These are phyloP conservation scores for Penicillium flavigenum DNA, from an alignment of 495 filamentous ascomycete genomes.

Conservation along the genomic window DNA sequence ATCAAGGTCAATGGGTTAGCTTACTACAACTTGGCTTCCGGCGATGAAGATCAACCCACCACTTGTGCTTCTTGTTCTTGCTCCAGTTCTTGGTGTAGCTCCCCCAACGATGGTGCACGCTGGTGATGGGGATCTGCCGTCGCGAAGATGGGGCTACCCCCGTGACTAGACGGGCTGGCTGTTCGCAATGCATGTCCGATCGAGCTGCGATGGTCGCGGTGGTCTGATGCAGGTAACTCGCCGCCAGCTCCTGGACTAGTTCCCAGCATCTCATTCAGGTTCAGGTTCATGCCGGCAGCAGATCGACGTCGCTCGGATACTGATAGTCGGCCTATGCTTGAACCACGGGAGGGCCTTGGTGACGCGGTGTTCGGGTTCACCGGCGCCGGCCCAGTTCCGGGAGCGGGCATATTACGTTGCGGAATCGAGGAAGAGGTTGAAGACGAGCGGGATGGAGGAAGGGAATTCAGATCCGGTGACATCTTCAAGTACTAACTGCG, in stretches of 20 bases:
- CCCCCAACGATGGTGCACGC: slow-evolving; percentile 79
- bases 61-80: slow-evolving; percentile 96
- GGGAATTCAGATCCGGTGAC: slow-evolving; percentile 74
- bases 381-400: slow-evolving; percentile 24
- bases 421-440: slow-evolving; percentile 40
- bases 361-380: slow-evolving; percentile 41
- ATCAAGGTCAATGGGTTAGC: slow-evolving; percentile 10
- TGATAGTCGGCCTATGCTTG: slow-evolving; percentile 53
- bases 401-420: slow-evolving; percentile 32
- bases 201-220: slow-evolving; percentile 37
- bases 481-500: slow-evolving; percentile 33
- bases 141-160: slow-evolving; percentile 57
- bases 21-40: not conserved
- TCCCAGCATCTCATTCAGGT: slow-evolving; percentile 64
- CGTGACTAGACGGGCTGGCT: slow-evolving; percentile 56
- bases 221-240: slow-evolving; percentile 31
- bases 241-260: slow-evolving; percentile 58
- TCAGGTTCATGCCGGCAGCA: slow-evolving; percentile 69
- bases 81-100: slow-evolving; percentile 92
- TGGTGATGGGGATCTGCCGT: slow-evolving; percentile 63
- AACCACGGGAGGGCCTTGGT: slow-evolving; percentile 51
- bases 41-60: slow-evolving; percentile 42
- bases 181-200: slow-evolving; percentile 49
- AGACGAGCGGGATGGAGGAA: slow-evolving; percentile 61
- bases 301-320: slow-evolving; percentile 57